These are phyloP conservation scores for Apiotrichum montevideense DNA, from an alignment of 1,284 basidiomycete species.

Conservation along the genomic window DNA sequence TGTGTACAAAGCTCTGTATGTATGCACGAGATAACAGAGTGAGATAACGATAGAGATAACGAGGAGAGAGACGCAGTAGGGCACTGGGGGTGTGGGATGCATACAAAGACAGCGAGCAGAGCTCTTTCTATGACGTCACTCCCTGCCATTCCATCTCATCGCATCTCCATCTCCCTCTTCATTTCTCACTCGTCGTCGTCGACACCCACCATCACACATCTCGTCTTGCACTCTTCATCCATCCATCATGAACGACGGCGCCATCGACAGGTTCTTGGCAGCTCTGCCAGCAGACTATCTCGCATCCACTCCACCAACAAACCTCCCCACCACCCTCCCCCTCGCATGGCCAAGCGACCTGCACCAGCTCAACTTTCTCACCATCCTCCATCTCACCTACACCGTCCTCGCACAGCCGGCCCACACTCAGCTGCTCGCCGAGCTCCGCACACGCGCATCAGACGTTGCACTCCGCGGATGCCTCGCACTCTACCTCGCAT, in stretches of 20 bases:
- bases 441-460: constrained; percentile 7
- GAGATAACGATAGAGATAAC: too few species aligned
- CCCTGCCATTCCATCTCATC: too few species aligned
- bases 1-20: too few species aligned
- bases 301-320: constrained; percentile 14
- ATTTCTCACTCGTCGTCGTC: too few species aligned
- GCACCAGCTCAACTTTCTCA: constrained; percentile 30
- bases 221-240: background rate
- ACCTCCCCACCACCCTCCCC: constrained; percentile 29
- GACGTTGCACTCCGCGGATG: constrained; percentile 29
- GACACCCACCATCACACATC: too few species aligned
- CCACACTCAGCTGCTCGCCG: constrained; percentile 21
- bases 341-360: constrained; percentile 30
- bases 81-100: too few species aligned
- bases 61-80: too few species aligned
- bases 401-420: constrained; percentile 16
- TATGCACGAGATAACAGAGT: too few species aligned
- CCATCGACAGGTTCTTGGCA: constrained; percentile 10
- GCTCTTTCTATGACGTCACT: too few species aligned
- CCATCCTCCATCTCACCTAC: constrained; percentile 24
- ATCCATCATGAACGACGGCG: constrained; percentile 1
- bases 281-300: constrained; percentile 10
- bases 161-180: too few species aligned
- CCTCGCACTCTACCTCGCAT: constrained; percentile 30
- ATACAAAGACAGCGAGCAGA: too few species aligned